Evolutionary conservation across 345 rosid genomes (phyloP).

Genomic region (Eucalyptus viminalis): DNA sequence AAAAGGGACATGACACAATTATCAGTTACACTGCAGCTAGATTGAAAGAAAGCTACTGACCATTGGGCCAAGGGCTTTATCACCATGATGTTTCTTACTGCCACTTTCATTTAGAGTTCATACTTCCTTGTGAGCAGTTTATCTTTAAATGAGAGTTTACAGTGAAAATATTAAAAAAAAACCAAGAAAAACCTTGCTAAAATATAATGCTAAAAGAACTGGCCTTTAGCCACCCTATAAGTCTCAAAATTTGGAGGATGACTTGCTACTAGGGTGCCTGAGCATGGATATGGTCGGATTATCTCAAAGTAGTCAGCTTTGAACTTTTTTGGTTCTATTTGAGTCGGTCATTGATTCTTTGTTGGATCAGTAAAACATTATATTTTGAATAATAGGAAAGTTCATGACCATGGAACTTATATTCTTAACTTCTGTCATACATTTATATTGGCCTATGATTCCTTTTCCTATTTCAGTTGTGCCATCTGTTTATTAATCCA

Average conservation of each 20-base stretch:
- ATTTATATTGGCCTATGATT: not conserved
- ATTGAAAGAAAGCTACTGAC: not conserved
- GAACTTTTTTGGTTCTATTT: not conserved
- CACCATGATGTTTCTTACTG: not conserved
- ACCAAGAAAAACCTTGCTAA: not conserved
- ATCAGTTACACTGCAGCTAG: not conserved
- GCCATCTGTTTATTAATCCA: not conserved
- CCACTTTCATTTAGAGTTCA: not conserved
- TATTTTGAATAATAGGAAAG: not conserved
- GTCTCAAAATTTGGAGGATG: not conserved
- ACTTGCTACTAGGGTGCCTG: not conserved
- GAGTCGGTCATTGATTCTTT: not conserved
- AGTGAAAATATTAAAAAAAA: not conserved
- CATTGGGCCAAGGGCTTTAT: not conserved
- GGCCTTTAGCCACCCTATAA: not conserved
- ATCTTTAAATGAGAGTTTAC: not conserved
- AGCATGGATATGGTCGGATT: not conserved
- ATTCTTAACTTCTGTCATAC: not conserved
- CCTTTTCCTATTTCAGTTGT: not conserved
- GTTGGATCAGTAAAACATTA: not conserved
- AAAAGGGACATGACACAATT: not conserved
- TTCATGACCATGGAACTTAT: not conserved
- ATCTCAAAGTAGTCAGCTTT: not conserved
- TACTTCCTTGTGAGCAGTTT: not conserved
- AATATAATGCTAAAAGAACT: not conserved